Conservation (phyloP, 805 yeast genomes). For the Barnettozyma vustinii region DNA sequence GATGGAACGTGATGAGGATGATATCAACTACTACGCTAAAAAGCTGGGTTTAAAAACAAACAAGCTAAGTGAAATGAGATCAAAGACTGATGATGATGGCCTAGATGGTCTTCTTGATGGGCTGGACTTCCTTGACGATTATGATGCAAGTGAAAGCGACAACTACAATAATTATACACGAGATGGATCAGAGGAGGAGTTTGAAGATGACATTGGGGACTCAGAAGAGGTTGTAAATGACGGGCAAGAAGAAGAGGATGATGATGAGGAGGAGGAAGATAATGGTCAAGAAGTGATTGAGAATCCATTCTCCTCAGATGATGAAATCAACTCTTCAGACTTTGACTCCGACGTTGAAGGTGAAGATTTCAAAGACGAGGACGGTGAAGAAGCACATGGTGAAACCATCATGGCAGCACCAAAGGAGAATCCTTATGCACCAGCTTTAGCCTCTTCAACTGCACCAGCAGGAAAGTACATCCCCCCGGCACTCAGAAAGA, state of each 20-base stretch:
- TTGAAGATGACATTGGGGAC: conserved; percentile 26
- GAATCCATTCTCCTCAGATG: conserved; percentile 35
- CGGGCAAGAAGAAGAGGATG: conserved; percentile 23
- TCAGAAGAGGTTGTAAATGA: conserved; percentile 22
- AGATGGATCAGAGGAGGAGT: conserved; percentile 16
- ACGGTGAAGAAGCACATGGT: conserved; percentile 23
- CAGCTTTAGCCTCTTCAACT: conserved; percentile 39
- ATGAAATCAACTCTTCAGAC: conserved; percentile 37
- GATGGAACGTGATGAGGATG: conserved; percentile 62
- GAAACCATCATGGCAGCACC: conserved; percentile 29
- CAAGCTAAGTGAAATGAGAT: conserved; percentile 40
- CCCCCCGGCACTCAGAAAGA: conserved; percentile 81
- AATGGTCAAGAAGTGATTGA: conserved; percentile 19
- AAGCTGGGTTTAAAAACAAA: conserved; percentile 65
- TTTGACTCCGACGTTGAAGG: conserved; percentile 38
- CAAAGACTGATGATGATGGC: conserved; percentile 55
- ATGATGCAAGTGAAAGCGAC: conserved; percentile 27
- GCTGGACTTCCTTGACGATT: conserved; percentile 35
- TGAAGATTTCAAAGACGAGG: conserved; percentile 30
- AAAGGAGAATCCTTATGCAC: conserved; percentile 71
- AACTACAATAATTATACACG: conserved; percentile 25
- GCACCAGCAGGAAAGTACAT: conserved; percentile 45
- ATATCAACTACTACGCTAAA: conserved; percentile 77
- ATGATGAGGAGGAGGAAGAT: conserved; percentile 20
- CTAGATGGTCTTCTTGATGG: conserved; percentile 83